These are phyloP conservation scores for Leishmania tarentolae DNA, from an alignment of 208 protist species.

Conservation along the genomic window DNA sequence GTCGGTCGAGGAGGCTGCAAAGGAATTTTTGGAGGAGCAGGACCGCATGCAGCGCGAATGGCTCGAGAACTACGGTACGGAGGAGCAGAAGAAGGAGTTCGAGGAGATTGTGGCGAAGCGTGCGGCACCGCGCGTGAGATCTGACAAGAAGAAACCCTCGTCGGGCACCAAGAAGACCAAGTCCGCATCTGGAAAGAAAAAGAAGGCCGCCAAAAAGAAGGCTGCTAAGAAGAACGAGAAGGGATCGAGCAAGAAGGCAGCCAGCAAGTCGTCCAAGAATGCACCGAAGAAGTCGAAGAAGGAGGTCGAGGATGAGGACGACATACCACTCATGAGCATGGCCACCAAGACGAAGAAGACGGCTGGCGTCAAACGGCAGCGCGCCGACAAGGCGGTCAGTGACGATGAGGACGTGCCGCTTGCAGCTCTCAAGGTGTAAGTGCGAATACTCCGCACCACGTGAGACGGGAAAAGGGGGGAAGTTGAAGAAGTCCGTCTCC, in stretches of 20 bases:
- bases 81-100: conserved; percentile 90
- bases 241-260: conserved; percentile 45
- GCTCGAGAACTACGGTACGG: conserved; percentile 87
- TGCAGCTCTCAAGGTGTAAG: conserved; percentile 37
- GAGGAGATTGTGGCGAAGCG: conserved; percentile 79
- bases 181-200: conserved; percentile 30
- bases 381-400: conserved; percentile 36
- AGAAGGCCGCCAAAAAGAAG: conserved; percentile 49
- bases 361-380: conserved; percentile 33
- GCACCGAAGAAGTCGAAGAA: conserved; percentile 23
- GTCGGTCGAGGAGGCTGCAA: conserved; percentile 68
- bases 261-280: conserved; percentile 37
- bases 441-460: not conserved
- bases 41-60: conserved; percentile 90
- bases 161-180: conserved; percentile 36
- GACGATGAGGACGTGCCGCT: conserved; percentile 78
- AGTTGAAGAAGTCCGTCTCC: no score
- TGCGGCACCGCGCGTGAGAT: conserved; percentile 28
- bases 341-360: conserved; percentile 28
- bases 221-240: conserved; percentile 33
- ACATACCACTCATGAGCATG: conserved; percentile 26
- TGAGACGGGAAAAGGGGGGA: not conserved
- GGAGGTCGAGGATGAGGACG: conserved; percentile 32
- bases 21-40: conserved; percentile 85
- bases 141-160: conserved; percentile 36